Evolutionary conservation across 2,329 filamentous ascomycete species (phyloP).

Genomic region (Tetracladium maxilliforme): DNA sequence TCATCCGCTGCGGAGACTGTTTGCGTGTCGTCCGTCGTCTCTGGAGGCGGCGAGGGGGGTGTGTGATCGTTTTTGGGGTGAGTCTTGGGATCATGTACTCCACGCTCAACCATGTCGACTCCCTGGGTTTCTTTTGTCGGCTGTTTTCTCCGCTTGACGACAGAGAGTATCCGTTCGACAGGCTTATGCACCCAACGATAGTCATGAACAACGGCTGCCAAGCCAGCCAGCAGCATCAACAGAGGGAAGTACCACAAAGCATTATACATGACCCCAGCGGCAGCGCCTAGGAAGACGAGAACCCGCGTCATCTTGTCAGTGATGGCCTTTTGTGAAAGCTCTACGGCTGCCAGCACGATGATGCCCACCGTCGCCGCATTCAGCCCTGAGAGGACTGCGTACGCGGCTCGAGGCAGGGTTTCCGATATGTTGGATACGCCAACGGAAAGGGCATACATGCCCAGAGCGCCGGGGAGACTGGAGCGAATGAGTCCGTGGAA

Average conservation of each 20-base stretch:
- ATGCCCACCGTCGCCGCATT: slow-evolving; percentile 62
- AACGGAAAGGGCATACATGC: slow-evolving; percentile 53
- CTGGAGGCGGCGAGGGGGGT: neutral
- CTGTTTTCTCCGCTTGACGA: neutral
- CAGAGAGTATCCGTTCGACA: slow-evolving; percentile 11
- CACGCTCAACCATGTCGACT: neutral
- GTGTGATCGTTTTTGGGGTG: neutral
- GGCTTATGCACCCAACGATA: slow-evolving; percentile 30
- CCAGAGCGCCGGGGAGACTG: slow-evolving; percentile 53
- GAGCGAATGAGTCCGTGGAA: too few species aligned
- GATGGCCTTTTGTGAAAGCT: slow-evolving; percentile 53
- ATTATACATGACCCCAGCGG: slow-evolving; percentile 55
- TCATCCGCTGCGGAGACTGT: slow-evolving; percentile 5
- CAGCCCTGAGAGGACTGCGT: slow-evolving; percentile 55
- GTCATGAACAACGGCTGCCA: slow-evolving; percentile 39
- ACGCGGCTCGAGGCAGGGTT: slow-evolving; percentile 44
- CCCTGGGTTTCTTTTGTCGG: neutral
- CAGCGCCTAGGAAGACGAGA: slow-evolving; percentile 46
- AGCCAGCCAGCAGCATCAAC: slow-evolving; percentile 41
- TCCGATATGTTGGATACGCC: slow-evolving; percentile 46
- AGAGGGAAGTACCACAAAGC: slow-evolving; percentile 63
- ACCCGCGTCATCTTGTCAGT: slow-evolving; percentile 47
- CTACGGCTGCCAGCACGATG: slow-evolving; percentile 53
- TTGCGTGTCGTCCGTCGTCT: slow-evolving; percentile 2
- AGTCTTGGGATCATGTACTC: neutral